Evolutionary conservation across 148 eudicot genomes (phyloP), one percentile per base, ranked within the genome.

Genomic region (Salicornia ramosissima): DNA sequence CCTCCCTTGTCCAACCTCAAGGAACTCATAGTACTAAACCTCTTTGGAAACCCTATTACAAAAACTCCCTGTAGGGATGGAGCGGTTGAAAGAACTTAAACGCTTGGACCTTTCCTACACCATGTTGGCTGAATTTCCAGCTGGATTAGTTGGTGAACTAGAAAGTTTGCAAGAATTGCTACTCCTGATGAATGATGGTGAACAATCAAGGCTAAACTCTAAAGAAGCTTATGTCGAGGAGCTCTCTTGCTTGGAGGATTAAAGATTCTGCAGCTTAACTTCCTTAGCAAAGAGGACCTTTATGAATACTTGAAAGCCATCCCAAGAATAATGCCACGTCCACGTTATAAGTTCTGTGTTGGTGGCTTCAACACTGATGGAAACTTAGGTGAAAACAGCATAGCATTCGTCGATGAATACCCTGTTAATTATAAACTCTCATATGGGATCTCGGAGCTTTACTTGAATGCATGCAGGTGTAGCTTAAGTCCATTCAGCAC

Each of bases 381-480:
- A 36, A 18, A 24, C 6, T 34, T 53, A 28, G 61, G 61, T 36
- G 47, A 52, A 53, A 53, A 68, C 61, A 68, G 71, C 22, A 22
- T 53, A 52, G 61, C 61, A 22, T 53, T 68, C 61, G 53, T 68
- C 2, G 71, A 53, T 25, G 61, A 51, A 16, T 68, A 68, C 45
- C 31, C 47, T 53, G 33, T 68, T 34, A 29, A n/a, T 8, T 22
- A 52, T 14, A 15, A 51, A 51, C 46, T 67, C 21, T 59, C 70
- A n/a, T n/a, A 67, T 10, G 59, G 28, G 12, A 51, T 46, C 25
- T 2, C 19, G 9, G 70, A 34, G 70, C 59, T 67, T 21, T 67
- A 51, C 59, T 14, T 67, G 57, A 51, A 10, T 4, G 4, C 2
- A 26, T 67, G 40, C 14, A 33, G 40, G n/a, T 2, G n/a, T n/a